phyloP scores from a whole-genome alignment of 2,329 filamentous ascomycete genomes.

The Talaromyces verruculosus region DNA sequence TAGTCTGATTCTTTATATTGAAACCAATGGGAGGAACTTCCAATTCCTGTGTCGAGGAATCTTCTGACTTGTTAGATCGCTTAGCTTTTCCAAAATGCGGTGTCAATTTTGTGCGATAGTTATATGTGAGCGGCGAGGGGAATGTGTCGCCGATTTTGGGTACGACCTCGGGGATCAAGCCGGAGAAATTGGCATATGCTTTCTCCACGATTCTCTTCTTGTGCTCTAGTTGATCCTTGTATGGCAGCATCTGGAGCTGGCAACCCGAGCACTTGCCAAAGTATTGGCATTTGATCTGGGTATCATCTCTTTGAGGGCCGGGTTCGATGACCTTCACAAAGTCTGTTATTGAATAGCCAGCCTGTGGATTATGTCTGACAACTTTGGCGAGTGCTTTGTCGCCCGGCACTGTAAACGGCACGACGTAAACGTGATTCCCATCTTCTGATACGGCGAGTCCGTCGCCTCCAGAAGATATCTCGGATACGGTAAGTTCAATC shows the following conservation, averaged over 20 bases:
- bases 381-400: conserved; percentile 78
- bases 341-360: conserved; percentile 75
- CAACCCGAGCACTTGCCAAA: conserved; percentile 87
- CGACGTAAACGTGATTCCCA: conserved; percentile 72
- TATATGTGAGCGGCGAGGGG: conserved; percentile 84
- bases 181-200: conserved; percentile 87
- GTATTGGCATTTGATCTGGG: conserved; percentile 77
- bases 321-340: conserved; percentile 74
- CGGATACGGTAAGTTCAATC: conserved; percentile 75
- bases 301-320: conserved; percentile 73
- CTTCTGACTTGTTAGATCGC: conserved; percentile 50
- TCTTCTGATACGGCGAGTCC: conserved; percentile 73
- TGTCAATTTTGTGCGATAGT: conserved; percentile 94
- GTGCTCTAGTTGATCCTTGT: conserved; percentile 77
- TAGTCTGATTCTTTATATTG: conserved; percentile 76
- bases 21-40: conserved; percentile 80
- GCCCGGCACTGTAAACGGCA: conserved; percentile 85
- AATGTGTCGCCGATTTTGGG: conserved; percentile 81
- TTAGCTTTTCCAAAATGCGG: conserved; percentile 87
- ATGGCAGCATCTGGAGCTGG: conserved; percentile 96
- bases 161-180: conserved; percentile 71
- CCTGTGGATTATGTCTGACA: conserved; percentile 65
- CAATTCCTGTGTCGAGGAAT: conserved; percentile 29
- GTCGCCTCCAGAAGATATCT: conserved; percentile 88
- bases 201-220: conserved; percentile 87